Evolutionary conservation across 208 protist species (phyloP).

Genomic region (Leishmania tropica): DNA sequence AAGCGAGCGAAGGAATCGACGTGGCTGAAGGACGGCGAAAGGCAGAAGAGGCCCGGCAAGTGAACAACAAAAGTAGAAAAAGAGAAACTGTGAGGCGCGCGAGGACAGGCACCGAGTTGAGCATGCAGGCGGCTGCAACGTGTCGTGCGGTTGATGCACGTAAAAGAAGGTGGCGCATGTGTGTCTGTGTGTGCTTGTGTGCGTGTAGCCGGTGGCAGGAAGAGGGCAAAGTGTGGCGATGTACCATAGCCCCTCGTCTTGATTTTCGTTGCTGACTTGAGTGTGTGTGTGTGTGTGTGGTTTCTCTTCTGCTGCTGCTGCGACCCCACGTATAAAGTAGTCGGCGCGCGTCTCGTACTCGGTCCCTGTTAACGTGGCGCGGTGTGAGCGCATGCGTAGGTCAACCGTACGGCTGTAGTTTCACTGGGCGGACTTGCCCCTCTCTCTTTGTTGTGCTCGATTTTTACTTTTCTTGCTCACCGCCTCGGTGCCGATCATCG

Average conservation of each 20-base stretch:
- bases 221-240: too few species aligned
- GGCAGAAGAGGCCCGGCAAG: not conserved
- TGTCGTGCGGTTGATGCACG: not conserved
- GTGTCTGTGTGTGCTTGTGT: not conserved
- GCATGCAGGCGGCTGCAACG: not conserved
- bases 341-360: not conserved
- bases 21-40: not conserved
- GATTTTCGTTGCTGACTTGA: too few species aligned
- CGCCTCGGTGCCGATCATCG: not conserved
- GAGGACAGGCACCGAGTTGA: not conserved
- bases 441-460: not conserved
- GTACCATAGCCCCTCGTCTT: too few species aligned
- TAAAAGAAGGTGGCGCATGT: not conserved
- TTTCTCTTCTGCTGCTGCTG: not conserved
- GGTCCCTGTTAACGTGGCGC: not conserved
- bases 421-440: not conserved
- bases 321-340: not conserved
- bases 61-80: not conserved
- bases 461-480: not conserved
- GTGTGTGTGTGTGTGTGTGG: too few species aligned
- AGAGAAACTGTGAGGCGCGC: not conserved
- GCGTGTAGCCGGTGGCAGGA: too few species aligned
- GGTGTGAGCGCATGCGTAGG: not conserved
- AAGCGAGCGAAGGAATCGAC: not conserved
- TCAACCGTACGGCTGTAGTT: not conserved